These are phyloP conservation scores for Xylaria cubensis DNA, from an alignment of 495 filamentous ascomycete genomes.

Conservation along the genomic window DNA sequence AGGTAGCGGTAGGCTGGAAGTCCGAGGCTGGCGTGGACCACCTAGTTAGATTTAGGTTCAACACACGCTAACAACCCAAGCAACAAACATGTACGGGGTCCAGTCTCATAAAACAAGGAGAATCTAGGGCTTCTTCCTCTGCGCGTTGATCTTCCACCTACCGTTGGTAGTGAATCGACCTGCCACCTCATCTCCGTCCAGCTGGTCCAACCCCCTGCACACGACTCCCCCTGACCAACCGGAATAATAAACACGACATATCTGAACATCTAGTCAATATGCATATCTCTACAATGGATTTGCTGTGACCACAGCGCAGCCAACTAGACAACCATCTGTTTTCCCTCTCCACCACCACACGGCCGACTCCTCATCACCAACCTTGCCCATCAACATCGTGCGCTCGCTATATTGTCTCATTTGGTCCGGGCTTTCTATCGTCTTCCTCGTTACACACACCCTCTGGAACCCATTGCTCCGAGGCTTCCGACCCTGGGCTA, in stretches of 20 bases:
- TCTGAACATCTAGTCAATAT: conserved; percentile 16
- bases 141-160: neutral
- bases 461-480: neutral
- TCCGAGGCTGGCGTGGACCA: conserved; percentile 5
- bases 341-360: neutral
- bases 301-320: conserved; percentile 15
- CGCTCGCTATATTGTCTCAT: neutral
- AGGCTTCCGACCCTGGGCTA: neutral
- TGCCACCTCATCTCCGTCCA: conserved; percentile 7
- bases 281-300: conserved; percentile 8
- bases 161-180: neutral
- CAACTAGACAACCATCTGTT: neutral
- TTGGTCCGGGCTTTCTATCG: neutral
- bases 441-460: neutral
- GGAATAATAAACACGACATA: conserved; percentile 6
- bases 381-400: neutral
- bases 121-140: neutral
- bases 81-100: neutral
- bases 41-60: neutral
- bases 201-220: neutral
- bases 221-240: conserved; percentile 14
- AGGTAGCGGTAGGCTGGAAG: neutral
- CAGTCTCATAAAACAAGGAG: neutral
- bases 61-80: neutral
- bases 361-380: neutral